A percentile compares a stretch with the other conserved stretches of the same genome.
These are phyloP conservation scores for Podila minutissima DNA, from an alignment of 192 early-diverging fungal species.

Conservation along the genomic window DNA sequence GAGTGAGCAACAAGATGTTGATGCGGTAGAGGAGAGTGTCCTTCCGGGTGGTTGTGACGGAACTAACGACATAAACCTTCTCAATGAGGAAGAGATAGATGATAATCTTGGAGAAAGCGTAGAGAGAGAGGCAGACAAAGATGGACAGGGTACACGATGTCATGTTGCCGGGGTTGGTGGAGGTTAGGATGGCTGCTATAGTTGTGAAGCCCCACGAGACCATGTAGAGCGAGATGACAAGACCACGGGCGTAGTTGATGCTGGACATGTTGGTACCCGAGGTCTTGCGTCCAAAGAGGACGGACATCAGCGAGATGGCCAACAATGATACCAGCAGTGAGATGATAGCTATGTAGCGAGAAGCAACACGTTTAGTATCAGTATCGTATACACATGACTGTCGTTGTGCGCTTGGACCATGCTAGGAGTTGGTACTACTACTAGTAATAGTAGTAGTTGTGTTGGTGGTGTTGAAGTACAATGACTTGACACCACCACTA, in stretches of 20 bases:
- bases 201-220: conserved; percentile 57
- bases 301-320: conserved; percentile 52
- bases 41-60: conserved; percentile 29
- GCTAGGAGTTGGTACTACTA: background rate
- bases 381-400: background rate
- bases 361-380: background rate
- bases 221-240: conserved; percentile 53
- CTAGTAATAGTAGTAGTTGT: no score
- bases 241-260: conserved; percentile 54
- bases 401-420: background rate
- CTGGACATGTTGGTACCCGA: conserved; percentile 45
- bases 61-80: conserved; percentile 42
- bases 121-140: conserved; percentile 51
- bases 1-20: conserved; percentile 34
- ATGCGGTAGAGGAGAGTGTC: conserved; percentile 30
- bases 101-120: conserved; percentile 53
- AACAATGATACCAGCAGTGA: conserved; percentile 52
- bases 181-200: conserved; percentile 47
- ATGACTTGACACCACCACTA: no score
- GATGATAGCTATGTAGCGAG: conserved; percentile 16
- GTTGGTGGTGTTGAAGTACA: no score
- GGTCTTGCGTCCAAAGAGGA: conserved; percentile 53
- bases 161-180: conserved; percentile 56
- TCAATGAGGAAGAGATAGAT: conserved; percentile 61
- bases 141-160: conserved; percentile 51